Base-by-base conservation (phyloP, 2,329 filamentous ascomycete genomes). In the Sclerotinia sclerotiorum region DNA sequence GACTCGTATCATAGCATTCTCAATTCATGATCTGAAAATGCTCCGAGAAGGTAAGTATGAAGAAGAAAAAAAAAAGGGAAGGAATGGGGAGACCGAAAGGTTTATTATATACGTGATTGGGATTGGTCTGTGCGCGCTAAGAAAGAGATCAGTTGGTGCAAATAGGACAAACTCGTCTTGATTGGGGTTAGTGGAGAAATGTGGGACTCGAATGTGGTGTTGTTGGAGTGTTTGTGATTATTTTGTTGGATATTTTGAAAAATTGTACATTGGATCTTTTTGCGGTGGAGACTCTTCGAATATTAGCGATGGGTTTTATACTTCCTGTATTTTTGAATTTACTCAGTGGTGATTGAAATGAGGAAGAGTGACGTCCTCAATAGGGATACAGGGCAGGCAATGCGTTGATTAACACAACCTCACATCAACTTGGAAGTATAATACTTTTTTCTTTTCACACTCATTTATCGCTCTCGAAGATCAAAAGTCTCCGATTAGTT, bases 11-110 rank as follows among this genome's bases (percentile, higher is more conserved):
- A 74, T 73, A 68, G 21, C 35, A 67, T 51, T 57, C 64, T 29
- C 64, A 70, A 76, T 75, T 73, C 74, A 69, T 79, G 78, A 79
- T 72, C 77, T 67, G 64, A 56, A 63, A 51, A 42, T 21, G 56
- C 68, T 70, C 69, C 69, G 73, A 76, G 69, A 79, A 79, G 77
- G 78, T 79, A 79, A 79, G 78, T 79, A 79, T 79, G 74, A 76
- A 70, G 69, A 73, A 21, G 73, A 76, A 17, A 1, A 3, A 17
- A 3, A 17, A 70, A 71, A 73, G 46, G 1, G 29, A 3, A 15
- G 55, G 56, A 70, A 24, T 65, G 13, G 13, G 49, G 69, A 57
- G 69, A 62, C 5, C 39, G 10, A 17, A 27, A 21, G 19, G 10
- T 1, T 24, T 17, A 0, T 60, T 42, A 61, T 61, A 62, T 39